phyloP scores from a whole-genome alignment of 228 moss, liverwort and hornwort species.

The Sphagnum magellanicum region DNA sequence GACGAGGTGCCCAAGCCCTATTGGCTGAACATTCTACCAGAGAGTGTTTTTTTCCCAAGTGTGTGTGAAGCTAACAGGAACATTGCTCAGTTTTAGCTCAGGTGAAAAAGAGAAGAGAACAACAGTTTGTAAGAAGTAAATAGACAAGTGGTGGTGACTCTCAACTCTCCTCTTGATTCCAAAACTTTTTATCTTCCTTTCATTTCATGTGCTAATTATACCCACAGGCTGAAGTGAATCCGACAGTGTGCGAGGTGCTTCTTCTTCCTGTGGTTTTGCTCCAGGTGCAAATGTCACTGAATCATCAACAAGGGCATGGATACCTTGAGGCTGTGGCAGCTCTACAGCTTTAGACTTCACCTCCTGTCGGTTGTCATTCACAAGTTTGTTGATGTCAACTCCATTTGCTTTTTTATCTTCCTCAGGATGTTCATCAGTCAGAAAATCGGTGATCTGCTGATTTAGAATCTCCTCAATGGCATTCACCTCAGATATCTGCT shows the following conservation, averaged over 20 bases:
- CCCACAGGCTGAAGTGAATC: slow-evolving; percentile 20
- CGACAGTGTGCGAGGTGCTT: slow-evolving; percentile 5
- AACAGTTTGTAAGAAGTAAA: too few species aligned
- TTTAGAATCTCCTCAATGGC: not conserved
- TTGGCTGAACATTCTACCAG: too few species aligned
- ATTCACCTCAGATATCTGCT: not conserved
- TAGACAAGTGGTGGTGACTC: too few species aligned
- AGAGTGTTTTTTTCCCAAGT: too few species aligned
- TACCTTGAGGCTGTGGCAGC: slow-evolving; percentile 27
- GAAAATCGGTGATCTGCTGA: not conserved
- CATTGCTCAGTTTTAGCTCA: too few species aligned
- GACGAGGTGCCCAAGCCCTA: too few species aligned
- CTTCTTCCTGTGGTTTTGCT: slow-evolving; percentile 15
- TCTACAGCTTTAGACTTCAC: slow-evolving; percentile 11
- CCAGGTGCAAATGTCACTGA: slow-evolving; percentile 15
- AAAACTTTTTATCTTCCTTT: not conserved
- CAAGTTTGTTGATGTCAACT: slow-evolving; percentile 9
- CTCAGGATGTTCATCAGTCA: not conserved
- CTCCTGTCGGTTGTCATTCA: not conserved
- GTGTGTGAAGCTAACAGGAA: too few species aligned
- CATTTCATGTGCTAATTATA: slow-evolving; percentile 23
- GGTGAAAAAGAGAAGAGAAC: too few species aligned
- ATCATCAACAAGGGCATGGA: slow-evolving; percentile 43
- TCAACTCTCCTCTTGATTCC: not conserved
- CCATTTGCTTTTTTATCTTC: slow-evolving; percentile 8